phyloP scores from a whole-genome alignment of 352 stramenopile genomes.

The Phytophthora pinifolia region DNA sequence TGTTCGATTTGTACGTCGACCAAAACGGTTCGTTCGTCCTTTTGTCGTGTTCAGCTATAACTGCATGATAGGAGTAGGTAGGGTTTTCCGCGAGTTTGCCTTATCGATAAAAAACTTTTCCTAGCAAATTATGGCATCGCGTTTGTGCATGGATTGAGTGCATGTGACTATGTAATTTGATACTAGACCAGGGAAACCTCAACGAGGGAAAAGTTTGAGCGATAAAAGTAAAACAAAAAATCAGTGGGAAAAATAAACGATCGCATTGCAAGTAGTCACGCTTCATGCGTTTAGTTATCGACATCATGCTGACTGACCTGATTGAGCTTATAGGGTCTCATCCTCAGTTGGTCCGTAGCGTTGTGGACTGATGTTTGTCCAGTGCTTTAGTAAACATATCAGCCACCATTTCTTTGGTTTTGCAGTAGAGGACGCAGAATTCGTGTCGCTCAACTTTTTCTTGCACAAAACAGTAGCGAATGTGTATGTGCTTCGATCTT shows the following conservation, averaged over 20 bases:
- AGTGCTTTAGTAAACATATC: slow-evolving; percentile 39
- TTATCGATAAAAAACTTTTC: slow-evolving; percentile 9
- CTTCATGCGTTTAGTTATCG: not conserved
- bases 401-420: slow-evolving; percentile 24
- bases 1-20: too few relatives aligned
- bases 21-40: slow-evolving; percentile 7
- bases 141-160: not conserved
- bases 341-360: slow-evolving; percentile 3
- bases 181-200: slow-evolving; percentile 15
- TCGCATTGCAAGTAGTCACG: not conserved
- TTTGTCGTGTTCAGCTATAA: slow-evolving; percentile 2
- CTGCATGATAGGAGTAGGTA: slow-evolving; percentile 12
- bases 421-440: slow-evolving; percentile 27
- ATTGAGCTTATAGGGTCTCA: slow-evolving; percentile 5
- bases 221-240: not conserved
- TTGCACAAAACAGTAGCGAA: slow-evolving; percentile 37
- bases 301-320: not conserved
- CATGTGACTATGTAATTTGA: slow-evolving; percentile 4
- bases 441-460: slow-evolving; percentile 29
- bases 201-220: slow-evolving; percentile 4
- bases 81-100: slow-evolving; percentile 5
- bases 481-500: slow-evolving; percentile 35
- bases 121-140: not conserved
- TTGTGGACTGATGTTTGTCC: slow-evolving; percentile 13
- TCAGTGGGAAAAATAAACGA: slow-evolving; percentile 5